Evolutionary conservation across 306 rosid species (phyloP).

Genomic region (Lathyrus tuberosus): DNA sequence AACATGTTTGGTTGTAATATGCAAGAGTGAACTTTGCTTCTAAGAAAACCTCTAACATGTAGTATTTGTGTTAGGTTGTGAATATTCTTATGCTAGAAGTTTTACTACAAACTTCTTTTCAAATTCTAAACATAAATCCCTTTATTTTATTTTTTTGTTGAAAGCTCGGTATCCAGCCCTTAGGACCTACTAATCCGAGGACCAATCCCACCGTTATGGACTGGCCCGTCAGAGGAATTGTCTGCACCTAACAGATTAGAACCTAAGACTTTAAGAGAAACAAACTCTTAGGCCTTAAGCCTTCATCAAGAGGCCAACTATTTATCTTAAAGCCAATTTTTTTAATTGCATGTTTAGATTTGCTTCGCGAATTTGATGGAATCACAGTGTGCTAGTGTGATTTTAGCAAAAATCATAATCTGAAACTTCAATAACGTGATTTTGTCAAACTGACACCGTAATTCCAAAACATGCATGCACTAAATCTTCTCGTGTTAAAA

Average conservation of each 20-base stretch:
- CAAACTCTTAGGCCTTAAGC: no score
- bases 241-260: no score
- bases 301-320: no score
- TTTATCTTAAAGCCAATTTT: neutral
- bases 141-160: neutral
- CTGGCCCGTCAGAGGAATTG: no score
- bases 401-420: neutral
- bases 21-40: neutral
- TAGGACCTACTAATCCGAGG: no score
- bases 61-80: neutral
- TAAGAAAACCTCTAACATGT: neutral
- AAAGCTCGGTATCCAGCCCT: no score
- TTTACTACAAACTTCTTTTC: neutral
- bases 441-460: neutral
- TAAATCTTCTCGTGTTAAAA: neutral
- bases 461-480: neutral
- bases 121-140: conserved; percentile 1
- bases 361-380: no score
- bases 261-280: no score
- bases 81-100: neutral
- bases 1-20: neutral
- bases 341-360: neutral
- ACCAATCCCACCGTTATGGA: no score
- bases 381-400: neutral
- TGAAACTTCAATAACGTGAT: neutral